Evolutionary conservation across 106 monocot genomes (phyloP), one percentile per base, ranked within the genome.

Genomic region (Acorus gramineus): DNA sequence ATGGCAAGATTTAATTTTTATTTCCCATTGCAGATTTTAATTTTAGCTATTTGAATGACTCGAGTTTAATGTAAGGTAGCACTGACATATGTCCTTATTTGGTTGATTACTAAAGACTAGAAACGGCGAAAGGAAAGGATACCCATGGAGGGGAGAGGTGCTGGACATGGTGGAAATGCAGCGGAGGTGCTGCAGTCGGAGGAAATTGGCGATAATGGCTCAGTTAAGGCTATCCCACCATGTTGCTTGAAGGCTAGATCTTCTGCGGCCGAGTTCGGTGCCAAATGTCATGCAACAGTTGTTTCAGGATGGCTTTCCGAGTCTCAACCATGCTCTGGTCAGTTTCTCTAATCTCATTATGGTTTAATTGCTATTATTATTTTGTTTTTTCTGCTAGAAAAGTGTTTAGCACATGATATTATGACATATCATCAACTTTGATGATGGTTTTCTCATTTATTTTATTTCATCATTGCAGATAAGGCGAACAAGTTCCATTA

Each of bases 191-290:
- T 28, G 28, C 28, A 28, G 28, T 28, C 1, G 28, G 28, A 28
- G 28, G 28, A 28, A 28, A 28, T 28, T 28, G 28, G 28, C 28
- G 28, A 28, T 28, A 28, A 28, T 61, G 48, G 8, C 52, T 57
- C 42, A 60, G n/a, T 14, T 4, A 11, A 68, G 52, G 10, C 11
- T 53, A 67, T 76, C 46, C 76, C 81, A n/a, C 57, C 72, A 28
- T 85, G 85, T 66, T 85, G 85, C 64, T 59, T 73, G 70, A 85
- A 85, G 66, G 77, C 78, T 8, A 64, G 66, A 75, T 73, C 77
- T 14, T 66, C 71, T 6, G 14, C 55, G 5, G 69, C 80, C 3
- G 80, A 74, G 45, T 44, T 55, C 5, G 85, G 81, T 61, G 80
- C 80, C 1, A 81, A 74, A 64, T 67, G 71, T 64, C 80, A 80